phyloP scores from a whole-genome alignment of 257 asterid genomes.

The Capsicum rhomboideum region DNA sequence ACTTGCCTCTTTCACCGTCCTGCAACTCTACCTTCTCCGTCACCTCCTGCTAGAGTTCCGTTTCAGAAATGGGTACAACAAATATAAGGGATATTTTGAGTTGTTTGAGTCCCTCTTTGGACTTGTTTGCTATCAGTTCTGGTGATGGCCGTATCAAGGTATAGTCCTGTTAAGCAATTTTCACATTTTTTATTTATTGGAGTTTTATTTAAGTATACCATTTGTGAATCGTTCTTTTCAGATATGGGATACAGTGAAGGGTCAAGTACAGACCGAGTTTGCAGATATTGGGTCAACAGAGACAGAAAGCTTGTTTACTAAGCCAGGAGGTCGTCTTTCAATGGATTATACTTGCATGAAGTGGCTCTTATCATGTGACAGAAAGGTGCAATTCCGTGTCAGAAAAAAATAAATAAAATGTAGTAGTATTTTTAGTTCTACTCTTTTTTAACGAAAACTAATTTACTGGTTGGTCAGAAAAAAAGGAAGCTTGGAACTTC shows the following conservation, averaged over 20 bases:
- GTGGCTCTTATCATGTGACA: constrained; percentile 61
- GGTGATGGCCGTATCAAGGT: constrained; percentile 95
- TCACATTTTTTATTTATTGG: neutral
- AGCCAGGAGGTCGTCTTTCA: constrained; percentile 75
- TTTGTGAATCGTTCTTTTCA: constrained; percentile 18
- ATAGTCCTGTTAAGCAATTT: neutral
- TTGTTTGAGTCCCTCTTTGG: constrained; percentile 64
- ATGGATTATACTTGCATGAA: constrained; percentile 92
- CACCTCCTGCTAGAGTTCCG: neutral
- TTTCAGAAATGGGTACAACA: constrained; percentile 36
- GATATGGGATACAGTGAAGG: constrained; percentile 94
- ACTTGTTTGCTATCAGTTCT: constrained; percentile 53
- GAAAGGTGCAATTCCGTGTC: constrained; percentile 39
- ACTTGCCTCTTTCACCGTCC: neutral
- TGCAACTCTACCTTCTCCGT: neutral
- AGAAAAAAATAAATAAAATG: neutral
- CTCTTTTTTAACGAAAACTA: neutral
- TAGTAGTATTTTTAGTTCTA: neutral
- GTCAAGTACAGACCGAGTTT: constrained; percentile 85
- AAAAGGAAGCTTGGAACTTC: constrained; percentile 84
- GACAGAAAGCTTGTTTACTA: constrained; percentile 28
- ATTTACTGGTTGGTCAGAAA: constrained; percentile 32
- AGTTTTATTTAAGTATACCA: neutral
- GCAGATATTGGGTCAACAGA: constrained; percentile 59
- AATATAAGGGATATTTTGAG: constrained; percentile 60